A percentile compares a stretch with the other conserved stretches of the same genome.
These are phyloP conservation scores for Arthrinium phaeospermum DNA, from an alignment of 2,329 filamentous ascomycete genomes.

Conservation along the genomic window DNA sequence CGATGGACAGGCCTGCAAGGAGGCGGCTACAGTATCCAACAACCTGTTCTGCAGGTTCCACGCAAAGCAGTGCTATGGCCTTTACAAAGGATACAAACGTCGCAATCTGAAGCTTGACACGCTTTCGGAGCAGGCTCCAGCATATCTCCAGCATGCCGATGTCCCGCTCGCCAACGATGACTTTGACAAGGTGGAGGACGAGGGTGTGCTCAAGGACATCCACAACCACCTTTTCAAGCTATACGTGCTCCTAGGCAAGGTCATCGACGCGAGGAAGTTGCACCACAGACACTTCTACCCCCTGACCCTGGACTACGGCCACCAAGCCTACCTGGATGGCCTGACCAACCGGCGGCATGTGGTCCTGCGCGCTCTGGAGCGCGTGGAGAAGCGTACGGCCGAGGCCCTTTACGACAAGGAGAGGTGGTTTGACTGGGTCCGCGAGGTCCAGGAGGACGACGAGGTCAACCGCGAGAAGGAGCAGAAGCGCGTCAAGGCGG, in stretches of 20 bases:
- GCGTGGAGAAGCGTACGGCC: slow-evolving; percentile 47
- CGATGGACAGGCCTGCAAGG: slow-evolving; percentile 41
- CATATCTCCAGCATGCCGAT: slow-evolving; percentile 42
- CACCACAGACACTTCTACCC: slow-evolving; percentile 40
- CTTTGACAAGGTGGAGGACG: slow-evolving; percentile 45
- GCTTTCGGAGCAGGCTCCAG: slow-evolving; percentile 40
- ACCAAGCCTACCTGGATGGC: slow-evolving; percentile 39
- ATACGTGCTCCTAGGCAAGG: slow-evolving; percentile 35
- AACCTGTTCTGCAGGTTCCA: slow-evolving; percentile 49
- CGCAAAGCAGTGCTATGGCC: slow-evolving; percentile 47
- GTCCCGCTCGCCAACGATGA: slow-evolving; percentile 45
- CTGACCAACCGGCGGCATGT: slow-evolving; percentile 40
- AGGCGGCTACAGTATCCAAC: slow-evolving; percentile 45
- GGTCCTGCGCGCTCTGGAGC: slow-evolving; percentile 45
- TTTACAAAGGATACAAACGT: slow-evolving; percentile 56
- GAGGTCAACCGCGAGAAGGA: slow-evolving; percentile 52
- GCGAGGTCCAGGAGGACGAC: slow-evolving; percentile 49
- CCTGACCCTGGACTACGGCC: slow-evolving; percentile 39
- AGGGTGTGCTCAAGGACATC: slow-evolving; percentile 43
- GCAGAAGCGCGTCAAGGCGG: slow-evolving; percentile 54
- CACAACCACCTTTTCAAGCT: slow-evolving; percentile 47
- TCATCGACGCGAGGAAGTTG: slow-evolving; percentile 34
- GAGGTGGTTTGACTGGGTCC: slow-evolving; percentile 56
- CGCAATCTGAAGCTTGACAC: slow-evolving; percentile 51
- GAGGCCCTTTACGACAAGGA: slow-evolving; percentile 51